phyloP scores from a whole-genome alignment of 2,329 filamentous ascomycete genomes.

The Exserohilum rostratum region DNA sequence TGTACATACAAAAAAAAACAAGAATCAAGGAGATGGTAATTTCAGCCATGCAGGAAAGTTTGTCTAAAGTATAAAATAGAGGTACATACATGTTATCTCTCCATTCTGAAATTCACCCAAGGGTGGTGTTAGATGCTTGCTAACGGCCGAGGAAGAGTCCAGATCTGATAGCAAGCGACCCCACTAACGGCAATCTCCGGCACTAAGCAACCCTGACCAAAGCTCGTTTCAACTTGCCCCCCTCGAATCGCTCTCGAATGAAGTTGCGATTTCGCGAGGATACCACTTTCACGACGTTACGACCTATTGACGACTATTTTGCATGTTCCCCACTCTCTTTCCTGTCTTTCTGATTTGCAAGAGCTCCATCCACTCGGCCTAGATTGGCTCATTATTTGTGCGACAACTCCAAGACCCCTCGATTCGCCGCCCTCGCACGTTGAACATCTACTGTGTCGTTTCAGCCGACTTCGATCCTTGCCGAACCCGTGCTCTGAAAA shows the following conservation, averaged over 20 bases:
- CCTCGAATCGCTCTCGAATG: constrained; percentile 14
- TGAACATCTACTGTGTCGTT: constrained; percentile 19
- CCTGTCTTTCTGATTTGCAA: constrained; percentile 11
- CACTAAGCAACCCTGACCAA: constrained; percentile 16
- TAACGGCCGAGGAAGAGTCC: neutral
- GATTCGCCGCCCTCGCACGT: constrained; percentile 11
- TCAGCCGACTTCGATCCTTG: constrained; percentile 1
- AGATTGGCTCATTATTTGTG: constrained; percentile 7
- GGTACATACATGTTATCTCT: no score
- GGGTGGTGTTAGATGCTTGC: neutral
- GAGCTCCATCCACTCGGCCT: neutral
- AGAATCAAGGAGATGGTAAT: no score
- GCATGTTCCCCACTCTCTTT: constrained; percentile 24
- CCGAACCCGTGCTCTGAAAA: neutral
- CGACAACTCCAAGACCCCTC: constrained; percentile 12
- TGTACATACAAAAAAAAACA: no score
- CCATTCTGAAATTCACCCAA: neutral
- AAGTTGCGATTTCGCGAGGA: constrained; percentile 15
- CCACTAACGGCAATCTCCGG: constrained; percentile 16
- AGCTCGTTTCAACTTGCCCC: constrained; percentile 23
- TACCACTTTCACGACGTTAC: constrained; percentile 38
- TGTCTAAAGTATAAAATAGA: no score
- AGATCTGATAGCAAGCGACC: constrained; percentile 6
- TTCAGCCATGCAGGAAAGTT: no score
- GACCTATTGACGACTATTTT: constrained; percentile 38